Evolutionary conservation across 495 filamentous ascomycete species (phyloP), one percentile per base, ranked within the genome.

Genomic region (Achaetomiella virescens): DNA sequence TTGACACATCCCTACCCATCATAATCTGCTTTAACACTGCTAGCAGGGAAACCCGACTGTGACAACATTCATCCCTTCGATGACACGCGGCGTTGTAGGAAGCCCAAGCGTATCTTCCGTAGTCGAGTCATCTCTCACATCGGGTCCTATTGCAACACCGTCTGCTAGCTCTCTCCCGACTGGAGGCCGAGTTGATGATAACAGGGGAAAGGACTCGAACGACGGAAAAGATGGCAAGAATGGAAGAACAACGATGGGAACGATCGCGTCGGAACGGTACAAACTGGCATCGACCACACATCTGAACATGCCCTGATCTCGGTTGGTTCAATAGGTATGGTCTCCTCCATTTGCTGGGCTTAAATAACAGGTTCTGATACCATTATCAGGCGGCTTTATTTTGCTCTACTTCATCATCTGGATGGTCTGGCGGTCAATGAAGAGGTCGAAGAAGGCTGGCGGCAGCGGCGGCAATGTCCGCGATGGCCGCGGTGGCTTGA

Each of bases 291-390:
- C 40, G 63, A 70, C 60, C 60, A 63, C 11, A 69, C 66, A 45
- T 66, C 69, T 8, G 72, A 81, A 57, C 70, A 70, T 29, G 58
- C 73, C 15, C 54, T 80, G 51, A 71, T 81, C 54, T 75, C 75
- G 27, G 70, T 70, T 12, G 76, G 77, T 17, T 66, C 76, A 17
- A 79, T 81, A 55, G 75, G 78, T 80, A 65, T 60, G 69, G 61
- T 17, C 24, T 18, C 37, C 24, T 6, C 27, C 2, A 14, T 27
- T 3, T 15, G 17, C 14, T n/a, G 21, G 8, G 1, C 8, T 12
- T 40, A 3, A 14, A 36, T 48, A 15, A 11, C 12, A 36, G 21
- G 18, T 11, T 27, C 47, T 62, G 40, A 55, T 36, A 58, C 42
- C 18, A 25, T n/a, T 2, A 24, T 0, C 21, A 76, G 75, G 71